Percentiles rank a stretch among this genome's conserved stretches.
Evolutionary conservation across 108 stramenopile species (phyloP).

Genomic region (Cyclotella choctawhatcheeana): DNA sequence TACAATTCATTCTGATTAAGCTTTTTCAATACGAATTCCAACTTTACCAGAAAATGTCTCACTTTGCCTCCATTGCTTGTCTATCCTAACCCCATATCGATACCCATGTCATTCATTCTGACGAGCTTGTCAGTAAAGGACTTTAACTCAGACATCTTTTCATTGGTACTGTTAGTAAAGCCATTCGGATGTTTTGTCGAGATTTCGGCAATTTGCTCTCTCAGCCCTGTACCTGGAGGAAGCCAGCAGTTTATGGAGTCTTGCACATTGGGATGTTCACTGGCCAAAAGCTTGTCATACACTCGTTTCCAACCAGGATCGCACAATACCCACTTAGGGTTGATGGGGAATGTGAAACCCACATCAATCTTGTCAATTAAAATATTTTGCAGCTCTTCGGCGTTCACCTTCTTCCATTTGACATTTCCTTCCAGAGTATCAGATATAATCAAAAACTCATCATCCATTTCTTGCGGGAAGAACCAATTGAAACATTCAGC

Average conservation of each 20-base stretch:
- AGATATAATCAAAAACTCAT: constrained; percentile 57
- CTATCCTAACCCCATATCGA: too few species aligned
- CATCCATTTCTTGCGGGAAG: constrained; percentile 67
- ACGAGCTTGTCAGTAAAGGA: too few species aligned
- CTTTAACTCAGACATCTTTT: too few species aligned
- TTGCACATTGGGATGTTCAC: constrained; percentile 52
- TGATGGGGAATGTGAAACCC: constrained; percentile 56
- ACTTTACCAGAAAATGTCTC: too few species aligned
- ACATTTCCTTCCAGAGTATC: constrained; percentile 47
- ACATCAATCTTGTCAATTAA: constrained; percentile 54
- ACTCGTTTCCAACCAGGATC: constrained; percentile 78
- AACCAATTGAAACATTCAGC: constrained; percentile 74
- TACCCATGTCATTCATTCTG: too few species aligned
- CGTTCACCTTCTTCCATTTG: constrained; percentile 56
- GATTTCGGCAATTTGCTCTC: constrained; percentile 64
- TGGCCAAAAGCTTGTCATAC: constrained; percentile 63
- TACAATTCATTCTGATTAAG: too few species aligned
- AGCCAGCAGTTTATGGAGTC: constrained; percentile 63
- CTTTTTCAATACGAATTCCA: too few species aligned
- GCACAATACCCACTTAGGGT: constrained; percentile 63
- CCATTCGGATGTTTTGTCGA: constrained; percentile 60
- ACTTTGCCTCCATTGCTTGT: too few species aligned
- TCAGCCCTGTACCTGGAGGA: constrained; percentile 58
- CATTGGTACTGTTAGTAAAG: constrained; percentile 26
- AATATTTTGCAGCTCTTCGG: constrained; percentile 49